A percentile compares a stretch with the other conserved stretches of the same genome.
Conservation (phyloP, 192 early-diverging fungal genomes). For the Rhizophagus prolifer region DNA sequence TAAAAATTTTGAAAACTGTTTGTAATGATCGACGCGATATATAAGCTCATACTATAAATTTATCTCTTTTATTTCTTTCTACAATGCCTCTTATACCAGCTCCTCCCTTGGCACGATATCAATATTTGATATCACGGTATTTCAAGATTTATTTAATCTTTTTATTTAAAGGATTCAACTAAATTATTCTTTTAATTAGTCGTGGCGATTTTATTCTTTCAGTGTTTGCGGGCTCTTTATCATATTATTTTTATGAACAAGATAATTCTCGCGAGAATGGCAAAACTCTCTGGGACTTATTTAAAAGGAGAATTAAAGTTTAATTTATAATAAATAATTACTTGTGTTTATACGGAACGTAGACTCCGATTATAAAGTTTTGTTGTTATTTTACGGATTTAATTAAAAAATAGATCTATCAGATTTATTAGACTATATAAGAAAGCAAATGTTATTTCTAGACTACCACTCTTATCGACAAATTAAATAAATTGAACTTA, state of each 20-base stretch:
- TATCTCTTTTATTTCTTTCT: no score
- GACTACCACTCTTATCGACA: no score
- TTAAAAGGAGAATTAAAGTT: not conserved
- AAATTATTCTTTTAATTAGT: not conserved
- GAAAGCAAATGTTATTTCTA: no score
- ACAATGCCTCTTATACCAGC: not conserved
- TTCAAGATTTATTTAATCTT: not conserved
- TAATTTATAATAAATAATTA: not conserved
- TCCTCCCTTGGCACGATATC: not conserved
- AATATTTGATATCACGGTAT: not conserved
- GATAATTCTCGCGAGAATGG: not conserved
- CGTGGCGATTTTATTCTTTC: not conserved
- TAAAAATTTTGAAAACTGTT: no score
- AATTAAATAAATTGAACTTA: no score
- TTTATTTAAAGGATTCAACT: not conserved
- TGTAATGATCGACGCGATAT: no score
- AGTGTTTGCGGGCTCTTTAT: conserved; percentile 8
- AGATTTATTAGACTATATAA: no score
- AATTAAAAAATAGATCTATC: no score
- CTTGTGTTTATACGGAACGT: no score
- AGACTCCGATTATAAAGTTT: no score
- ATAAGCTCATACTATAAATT: no score
- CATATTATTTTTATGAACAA: conserved; percentile 11
- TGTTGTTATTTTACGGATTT: no score
- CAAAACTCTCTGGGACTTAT: not conserved